phyloP scores from a whole-genome alignment of 2,329 filamentous ascomycete species.

The Paracamarosporium sp. region DNA sequence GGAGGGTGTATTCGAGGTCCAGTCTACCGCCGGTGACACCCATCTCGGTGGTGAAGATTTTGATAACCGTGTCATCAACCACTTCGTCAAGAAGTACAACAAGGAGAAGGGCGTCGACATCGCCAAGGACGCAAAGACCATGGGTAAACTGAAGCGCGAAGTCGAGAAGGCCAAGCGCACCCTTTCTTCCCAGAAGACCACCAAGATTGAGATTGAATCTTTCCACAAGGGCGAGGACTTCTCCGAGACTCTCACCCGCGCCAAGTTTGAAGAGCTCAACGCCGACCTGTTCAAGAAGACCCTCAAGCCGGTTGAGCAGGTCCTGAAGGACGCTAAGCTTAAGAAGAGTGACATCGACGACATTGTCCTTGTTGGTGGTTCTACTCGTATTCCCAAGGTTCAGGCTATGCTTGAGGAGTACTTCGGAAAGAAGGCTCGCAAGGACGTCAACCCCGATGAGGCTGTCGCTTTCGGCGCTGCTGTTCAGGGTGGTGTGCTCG shows the following conservation, averaged over 20 bases:
- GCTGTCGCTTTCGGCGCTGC: constrained; percentile 97
- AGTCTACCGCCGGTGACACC: constrained; percentile 94
- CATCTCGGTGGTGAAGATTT: constrained; percentile 99
- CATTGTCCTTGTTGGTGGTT: constrained; percentile 97
- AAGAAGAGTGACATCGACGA: constrained; percentile 96
- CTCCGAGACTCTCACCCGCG: constrained; percentile 96
- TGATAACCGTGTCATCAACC: constrained; percentile 95
- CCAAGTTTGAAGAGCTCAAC: constrained; percentile 99
- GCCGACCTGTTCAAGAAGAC: constrained; percentile 99
- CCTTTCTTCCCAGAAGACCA: constrained; percentile 89
- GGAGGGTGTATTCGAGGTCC: constrained; percentile 90
- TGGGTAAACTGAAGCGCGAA: constrained; percentile 99
- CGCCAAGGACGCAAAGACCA: constrained; percentile 93
- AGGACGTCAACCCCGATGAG: constrained; percentile 99
- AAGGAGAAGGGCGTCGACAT: constrained; percentile 95
- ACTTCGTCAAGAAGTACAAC: constrained; percentile 98
- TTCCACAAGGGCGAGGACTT: constrained; percentile 98
- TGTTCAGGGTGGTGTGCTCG: constrained; percentile 94
- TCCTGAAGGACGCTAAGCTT: constrained; percentile 96
- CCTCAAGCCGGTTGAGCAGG: constrained; percentile 97
- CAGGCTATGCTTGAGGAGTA: constrained; percentile 93
- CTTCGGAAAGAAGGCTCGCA: constrained; percentile 98
- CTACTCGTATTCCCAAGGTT: constrained; percentile 99
- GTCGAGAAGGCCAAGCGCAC: constrained; percentile 99
- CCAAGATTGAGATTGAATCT: constrained; percentile 94